These are phyloP conservation scores for Citrus australasica DNA, from an alignment of 345 rosid species.

Conservation along the genomic window DNA sequence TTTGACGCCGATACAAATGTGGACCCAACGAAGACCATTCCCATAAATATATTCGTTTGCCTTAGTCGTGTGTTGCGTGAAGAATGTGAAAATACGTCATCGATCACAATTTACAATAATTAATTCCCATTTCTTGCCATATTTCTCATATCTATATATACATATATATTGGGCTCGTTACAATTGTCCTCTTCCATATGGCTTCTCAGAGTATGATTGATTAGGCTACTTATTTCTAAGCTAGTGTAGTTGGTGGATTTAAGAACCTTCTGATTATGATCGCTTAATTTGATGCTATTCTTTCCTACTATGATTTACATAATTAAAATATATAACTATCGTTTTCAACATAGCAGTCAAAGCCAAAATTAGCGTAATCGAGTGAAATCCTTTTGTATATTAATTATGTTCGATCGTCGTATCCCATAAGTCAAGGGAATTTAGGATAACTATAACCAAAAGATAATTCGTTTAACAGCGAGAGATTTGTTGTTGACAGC, in stretches of 20 bases:
- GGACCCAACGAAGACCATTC: background rate
- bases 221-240: background rate
- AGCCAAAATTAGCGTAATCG: constrained; percentile 2
- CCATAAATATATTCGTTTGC: background rate
- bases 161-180: background rate
- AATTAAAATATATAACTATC: background rate
- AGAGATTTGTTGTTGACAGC: background rate
- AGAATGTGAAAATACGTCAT: background rate
- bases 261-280: constrained; percentile 13
- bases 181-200: constrained; percentile 21
- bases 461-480: background rate
- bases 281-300: background rate
- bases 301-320: background rate
- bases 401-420: constrained; percentile 1
- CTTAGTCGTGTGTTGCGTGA: constrained; percentile 7
- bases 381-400: constrained; percentile 10
- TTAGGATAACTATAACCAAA: background rate
- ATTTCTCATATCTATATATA: no score
- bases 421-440: background rate
- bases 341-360: constrained; percentile 4
- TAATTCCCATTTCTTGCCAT: background rate
- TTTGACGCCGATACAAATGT: constrained; percentile 1
- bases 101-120: background rate
- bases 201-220: constrained; percentile 11
- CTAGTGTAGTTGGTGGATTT: constrained; percentile 16